Percentiles rank a stretch among this genome's conserved stretches.
Evolutionary conservation across 2,329 filamentous ascomycete species (phyloP).

Genomic region (Fusarium xylarioides): DNA sequence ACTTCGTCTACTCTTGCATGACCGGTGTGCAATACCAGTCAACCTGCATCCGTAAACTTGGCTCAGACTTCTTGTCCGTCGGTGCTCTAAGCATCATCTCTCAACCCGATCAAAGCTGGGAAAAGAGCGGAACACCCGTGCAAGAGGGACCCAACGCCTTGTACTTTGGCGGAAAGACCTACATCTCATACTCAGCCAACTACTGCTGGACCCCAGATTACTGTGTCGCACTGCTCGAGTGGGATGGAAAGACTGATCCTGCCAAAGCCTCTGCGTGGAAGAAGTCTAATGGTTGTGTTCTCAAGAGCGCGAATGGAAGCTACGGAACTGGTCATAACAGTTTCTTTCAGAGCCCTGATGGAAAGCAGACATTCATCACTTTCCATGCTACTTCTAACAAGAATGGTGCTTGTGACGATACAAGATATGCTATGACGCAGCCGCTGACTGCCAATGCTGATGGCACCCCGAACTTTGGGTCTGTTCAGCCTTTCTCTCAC

Average conservation of each 20-base stretch:
- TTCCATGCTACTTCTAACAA: slow-evolving; percentile 63
- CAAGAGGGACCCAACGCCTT: slow-evolving; percentile 65
- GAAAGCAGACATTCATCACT: slow-evolving; percentile 62
- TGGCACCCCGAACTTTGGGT: slow-evolving; percentile 62
- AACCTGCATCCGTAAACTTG: slow-evolving; percentile 52
- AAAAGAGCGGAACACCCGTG: slow-evolving; percentile 58
- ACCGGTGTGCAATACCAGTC: slow-evolving; percentile 51
- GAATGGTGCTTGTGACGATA: slow-evolving; percentile 61
- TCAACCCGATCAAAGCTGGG: slow-evolving; percentile 60
- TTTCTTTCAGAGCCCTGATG: slow-evolving; percentile 66
- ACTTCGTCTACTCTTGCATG: slow-evolving; percentile 65
- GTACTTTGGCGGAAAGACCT: slow-evolving; percentile 62
- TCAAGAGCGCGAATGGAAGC: slow-evolving; percentile 63
- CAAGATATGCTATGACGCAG: slow-evolving; percentile 63
- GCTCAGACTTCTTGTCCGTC: slow-evolving; percentile 51
- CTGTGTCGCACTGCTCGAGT: slow-evolving; percentile 62
- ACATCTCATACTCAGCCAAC: slow-evolving; percentile 63
- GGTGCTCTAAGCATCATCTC: slow-evolving; percentile 60
- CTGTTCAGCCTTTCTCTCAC: slow-evolving; percentile 32
- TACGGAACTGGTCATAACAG: slow-evolving; percentile 67
- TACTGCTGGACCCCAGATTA: slow-evolving; percentile 66
- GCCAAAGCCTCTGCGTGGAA: slow-evolving; percentile 55
- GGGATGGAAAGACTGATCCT: slow-evolving; percentile 61
- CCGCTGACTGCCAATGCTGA: slow-evolving; percentile 59
- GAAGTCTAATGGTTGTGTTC: slow-evolving; percentile 60